Base-by-base conservation (phyloP, 352 stramenopile species). In the Phytophthora vignae region DNA sequence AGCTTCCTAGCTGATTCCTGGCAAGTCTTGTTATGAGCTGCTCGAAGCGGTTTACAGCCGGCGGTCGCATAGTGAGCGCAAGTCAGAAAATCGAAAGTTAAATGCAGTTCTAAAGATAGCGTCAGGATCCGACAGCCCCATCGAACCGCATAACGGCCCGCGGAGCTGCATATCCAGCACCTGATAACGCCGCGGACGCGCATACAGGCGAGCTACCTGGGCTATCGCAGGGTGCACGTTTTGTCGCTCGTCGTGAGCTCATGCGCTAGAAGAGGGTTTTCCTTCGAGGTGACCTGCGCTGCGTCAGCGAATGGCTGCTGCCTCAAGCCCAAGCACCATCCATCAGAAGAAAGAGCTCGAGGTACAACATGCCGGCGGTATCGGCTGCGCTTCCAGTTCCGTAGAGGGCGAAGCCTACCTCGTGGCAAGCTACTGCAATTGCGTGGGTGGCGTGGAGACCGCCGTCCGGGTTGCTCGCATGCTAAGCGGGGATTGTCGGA, bases 61-160 rank as follows among this genome's bases (percentile, higher is more conserved):
- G 15, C 15, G 3, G 31, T 10, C 6, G 22, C 31, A 69, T 74
- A 74, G 42, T 69, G 48, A 53, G 56, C 60, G 17, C 67, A 22
- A 64, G 67, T 56, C n/a, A n/a, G 25, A 65, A 66, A 60, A 70
- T 68, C 31, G 67, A 74, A 74, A 74, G 42, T 56, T 60, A 42
- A 42, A 42, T 6, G 31, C 44, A 50, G 40, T 71, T 67, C 48
- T 67, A 36, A 52, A 52, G 25, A 71, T 60, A 60, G 19, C 22
- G 6, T 64, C 44, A 61, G 31, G 53, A 55, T 40, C 19, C 54
- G 19, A 52, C 42, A 10, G 14, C 10, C 11, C 38, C 14, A 17
- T 46, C 11, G 38, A 46, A 17, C 11, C 38, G 10, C 38, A 33
- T 33, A 33, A 33, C 29, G 3, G 29, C 29, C 29, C n/a, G 29